These are phyloP conservation scores for Globisporangium ultimum DNA, from an alignment of 352 stramenopile species.

Conservation along the genomic window DNA sequence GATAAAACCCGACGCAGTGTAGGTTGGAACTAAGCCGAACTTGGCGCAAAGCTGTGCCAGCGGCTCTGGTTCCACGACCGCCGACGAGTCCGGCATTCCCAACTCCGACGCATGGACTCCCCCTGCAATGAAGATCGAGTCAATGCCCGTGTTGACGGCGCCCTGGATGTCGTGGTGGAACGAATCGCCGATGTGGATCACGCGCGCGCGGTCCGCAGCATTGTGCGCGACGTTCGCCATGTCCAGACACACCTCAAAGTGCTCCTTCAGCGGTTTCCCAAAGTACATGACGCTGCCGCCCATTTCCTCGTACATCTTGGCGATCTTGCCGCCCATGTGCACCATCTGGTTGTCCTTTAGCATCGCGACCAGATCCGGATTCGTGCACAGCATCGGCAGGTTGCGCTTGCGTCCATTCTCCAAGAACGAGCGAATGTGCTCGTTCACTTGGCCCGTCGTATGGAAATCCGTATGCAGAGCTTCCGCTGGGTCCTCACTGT, in stretches of 20 bases:
- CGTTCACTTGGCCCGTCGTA: conserved; percentile 36
- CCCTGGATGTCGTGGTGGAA: conserved; percentile 65
- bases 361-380: conserved; percentile 84
- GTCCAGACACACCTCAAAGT: conserved; percentile 68
- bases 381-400: conserved; percentile 82
- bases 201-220: conserved; percentile 19
- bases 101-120: conserved; percentile 58
- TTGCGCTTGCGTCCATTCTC: conserved; percentile 39
- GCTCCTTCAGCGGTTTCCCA: conserved; percentile 77
- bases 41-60: conserved; percentile 6
- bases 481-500: conserved; percentile 29
- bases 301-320: conserved; percentile 72
- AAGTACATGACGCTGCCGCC: conserved; percentile 74
- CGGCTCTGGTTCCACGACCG: conserved; percentile 3
- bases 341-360: conserved; percentile 53
- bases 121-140: conserved; percentile 55
- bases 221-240: conserved; percentile 21
- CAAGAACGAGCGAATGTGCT: conserved; percentile 41
- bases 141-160: conserved; percentile 41
- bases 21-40: conserved; percentile 16
- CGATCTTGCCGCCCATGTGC: conserved; percentile 78
- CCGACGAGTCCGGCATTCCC: neutral
- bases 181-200: conserved; percentile 67
- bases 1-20: conserved; percentile 30
- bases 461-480: conserved; percentile 41